Percentiles rank a stretch among this genome's conserved stretches.
phyloP scores from a whole-genome alignment of 768 basidiomycete genomes.

The Daedaleopsis sinensis region DNA sequence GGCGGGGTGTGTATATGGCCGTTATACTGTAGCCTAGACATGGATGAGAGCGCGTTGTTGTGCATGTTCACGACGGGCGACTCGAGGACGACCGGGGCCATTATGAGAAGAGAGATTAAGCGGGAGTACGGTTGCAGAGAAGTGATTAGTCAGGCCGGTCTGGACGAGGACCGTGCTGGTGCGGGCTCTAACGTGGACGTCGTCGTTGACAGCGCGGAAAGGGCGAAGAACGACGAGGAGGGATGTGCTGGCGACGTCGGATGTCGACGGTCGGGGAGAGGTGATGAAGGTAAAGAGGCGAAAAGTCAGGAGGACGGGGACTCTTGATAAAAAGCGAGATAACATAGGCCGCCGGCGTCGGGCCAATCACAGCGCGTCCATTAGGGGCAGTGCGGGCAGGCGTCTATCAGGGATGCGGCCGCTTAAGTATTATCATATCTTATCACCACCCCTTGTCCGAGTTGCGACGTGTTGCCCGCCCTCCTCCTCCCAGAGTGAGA shows the following conservation, averaged over 20 bases:
- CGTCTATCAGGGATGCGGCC: conserved; percentile 17
- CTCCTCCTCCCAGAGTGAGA: too few species aligned
- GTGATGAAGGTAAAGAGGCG: conserved; percentile 21
- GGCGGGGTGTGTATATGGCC: conserved; percentile 36
- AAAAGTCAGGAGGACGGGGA: conserved; percentile 20
- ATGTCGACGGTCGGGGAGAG: conserved; percentile 13
- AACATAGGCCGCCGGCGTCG: conserved; percentile 10
- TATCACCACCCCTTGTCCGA: conserved; percentile 1
- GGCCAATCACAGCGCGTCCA: conserved; percentile 17
- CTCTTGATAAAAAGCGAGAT: conserved; percentile 24
- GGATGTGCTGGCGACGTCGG: conserved; percentile 3
- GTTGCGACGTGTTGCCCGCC: not conserved
- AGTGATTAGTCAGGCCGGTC: conserved; percentile 13
- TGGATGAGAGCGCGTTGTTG: conserved; percentile 42
- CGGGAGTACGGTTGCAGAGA: conserved; percentile 14
- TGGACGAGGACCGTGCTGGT: not conserved
- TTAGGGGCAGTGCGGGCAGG: conserved; percentile 11
- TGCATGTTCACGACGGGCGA: conserved; percentile 55
- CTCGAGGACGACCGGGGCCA: conserved; percentile 64
- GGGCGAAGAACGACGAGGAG: conserved; percentile 6
- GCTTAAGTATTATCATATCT: conserved; percentile 14
- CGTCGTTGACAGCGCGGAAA: conserved; percentile 6
- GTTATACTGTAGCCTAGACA: conserved; percentile 49
- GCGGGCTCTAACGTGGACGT: not conserved
- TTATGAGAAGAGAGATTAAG: conserved; percentile 29